These are phyloP conservation scores for Aspergillus piperis DNA, from an alignment of 2,329 filamentous ascomycete species.

Conservation along the genomic window DNA sequence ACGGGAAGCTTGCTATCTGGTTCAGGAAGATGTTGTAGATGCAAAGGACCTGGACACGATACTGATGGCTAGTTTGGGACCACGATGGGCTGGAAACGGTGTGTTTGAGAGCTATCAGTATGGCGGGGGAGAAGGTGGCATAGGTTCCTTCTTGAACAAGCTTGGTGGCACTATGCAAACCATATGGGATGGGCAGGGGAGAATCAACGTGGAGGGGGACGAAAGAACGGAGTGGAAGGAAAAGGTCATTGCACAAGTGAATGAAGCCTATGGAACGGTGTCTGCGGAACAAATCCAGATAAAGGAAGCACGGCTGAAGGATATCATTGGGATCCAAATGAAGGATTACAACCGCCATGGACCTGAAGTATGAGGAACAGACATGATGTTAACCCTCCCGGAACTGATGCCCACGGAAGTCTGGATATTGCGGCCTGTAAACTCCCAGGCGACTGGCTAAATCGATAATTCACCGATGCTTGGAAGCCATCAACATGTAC, in stretches of 20 bases:
- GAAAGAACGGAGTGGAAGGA: constrained; percentile 50
- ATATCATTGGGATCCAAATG: constrained; percentile 28
- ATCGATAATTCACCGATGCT: no score
- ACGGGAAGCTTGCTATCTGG: constrained; percentile 57
- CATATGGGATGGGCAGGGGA: constrained; percentile 55
- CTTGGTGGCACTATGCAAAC: constrained; percentile 58
- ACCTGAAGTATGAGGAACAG: background rate
- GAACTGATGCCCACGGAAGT: background rate
- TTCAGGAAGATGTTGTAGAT: constrained; percentile 54
- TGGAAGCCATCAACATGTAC: no score
- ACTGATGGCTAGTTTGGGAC: constrained; percentile 55
- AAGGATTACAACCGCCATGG: constrained; percentile 11
- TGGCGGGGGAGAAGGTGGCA: constrained; percentile 57
- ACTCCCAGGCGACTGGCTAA: no score
- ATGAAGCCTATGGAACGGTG: constrained; percentile 49
- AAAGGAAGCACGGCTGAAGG: constrained; percentile 31
- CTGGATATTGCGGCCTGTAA: background rate
- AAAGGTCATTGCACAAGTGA: constrained; percentile 48
- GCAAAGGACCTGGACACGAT: constrained; percentile 57
- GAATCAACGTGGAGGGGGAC: constrained; percentile 35
- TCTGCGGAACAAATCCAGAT: constrained; percentile 21
- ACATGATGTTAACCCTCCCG: background rate
- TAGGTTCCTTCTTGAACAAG: constrained; percentile 57
- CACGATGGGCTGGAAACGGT: constrained; percentile 57
- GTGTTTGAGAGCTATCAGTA: constrained; percentile 62